Percentiles rank a stretch among this genome's conserved stretches.
These are phyloP conservation scores for Backusella circina DNA, from an alignment of 192 early-diverging fungal species.

Conservation along the genomic window DNA sequence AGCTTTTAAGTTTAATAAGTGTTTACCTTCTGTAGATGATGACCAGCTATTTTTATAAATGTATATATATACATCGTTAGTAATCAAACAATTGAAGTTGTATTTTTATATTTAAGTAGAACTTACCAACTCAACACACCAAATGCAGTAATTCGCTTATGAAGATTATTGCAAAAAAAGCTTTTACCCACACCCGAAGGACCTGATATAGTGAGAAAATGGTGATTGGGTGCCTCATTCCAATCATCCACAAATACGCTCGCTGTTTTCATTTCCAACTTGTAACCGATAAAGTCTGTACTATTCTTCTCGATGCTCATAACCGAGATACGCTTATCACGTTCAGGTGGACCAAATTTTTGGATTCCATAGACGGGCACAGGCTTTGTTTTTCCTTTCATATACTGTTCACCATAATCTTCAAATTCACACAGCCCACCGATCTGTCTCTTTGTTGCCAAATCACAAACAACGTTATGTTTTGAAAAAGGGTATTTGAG, in stretches of 20 bases:
- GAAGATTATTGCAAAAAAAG: conserved; percentile 42
- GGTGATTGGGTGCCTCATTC: conserved; percentile 27
- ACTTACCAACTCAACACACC: conserved; percentile 34
- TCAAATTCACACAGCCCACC: conserved; percentile 42
- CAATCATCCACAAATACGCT: conserved; percentile 31
- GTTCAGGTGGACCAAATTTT: conserved; percentile 32
- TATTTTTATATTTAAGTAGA: neutral
- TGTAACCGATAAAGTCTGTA: conserved; percentile 45
- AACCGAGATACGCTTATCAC: conserved; percentile 2
- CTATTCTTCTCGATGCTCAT: neutral
- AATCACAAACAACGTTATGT: conserved; percentile 44
- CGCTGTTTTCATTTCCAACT: conserved; percentile 37
- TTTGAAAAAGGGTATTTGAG: conserved; percentile 46
- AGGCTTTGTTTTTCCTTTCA: conserved; percentile 46
- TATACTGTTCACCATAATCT: conserved; percentile 44
- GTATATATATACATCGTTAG: too few species aligned
- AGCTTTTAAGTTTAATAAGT: neutral
- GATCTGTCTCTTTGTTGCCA: conserved; percentile 37
- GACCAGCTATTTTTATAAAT: conserved; percentile 30
- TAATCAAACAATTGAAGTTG: neutral
- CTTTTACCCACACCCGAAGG: conserved; percentile 46
- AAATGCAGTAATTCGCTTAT: conserved; percentile 21
- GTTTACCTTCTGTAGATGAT: conserved; percentile 30
- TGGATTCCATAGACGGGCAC: conserved; percentile 38
- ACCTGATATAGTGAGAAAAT: conserved; percentile 37